Conservation (phyloP, 2,329 filamentous ascomycete genomes). For the Cladosporium cucumerinum region DNA sequence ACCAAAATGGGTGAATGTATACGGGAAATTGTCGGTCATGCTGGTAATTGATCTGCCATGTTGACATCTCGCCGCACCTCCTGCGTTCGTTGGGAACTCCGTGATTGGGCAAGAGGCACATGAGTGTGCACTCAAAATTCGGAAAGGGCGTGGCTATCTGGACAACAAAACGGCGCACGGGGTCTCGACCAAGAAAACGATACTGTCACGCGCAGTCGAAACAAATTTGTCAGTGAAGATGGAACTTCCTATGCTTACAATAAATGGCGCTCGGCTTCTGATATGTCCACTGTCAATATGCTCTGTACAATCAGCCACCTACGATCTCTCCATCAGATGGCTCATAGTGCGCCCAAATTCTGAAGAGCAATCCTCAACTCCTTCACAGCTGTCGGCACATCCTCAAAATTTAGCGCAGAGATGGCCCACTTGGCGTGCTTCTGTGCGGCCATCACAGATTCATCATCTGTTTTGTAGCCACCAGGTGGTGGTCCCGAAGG, state of each 20-base stretch:
- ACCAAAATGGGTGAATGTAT: background rate
- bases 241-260: background rate
- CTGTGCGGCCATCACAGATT: slow-evolving; percentile 72
- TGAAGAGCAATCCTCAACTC: slow-evolving; percentile 75
- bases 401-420: slow-evolving; percentile 93
- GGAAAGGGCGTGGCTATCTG: background rate
- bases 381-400: slow-evolving; percentile 82
- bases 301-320: background rate
- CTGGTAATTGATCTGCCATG: background rate
- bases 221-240: background rate
- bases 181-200: background rate
- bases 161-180: background rate
- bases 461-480: slow-evolving; percentile 55
- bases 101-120: background rate
- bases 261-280: background rate
- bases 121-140: background rate
- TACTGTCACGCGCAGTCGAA: background rate
- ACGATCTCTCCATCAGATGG: background rate
- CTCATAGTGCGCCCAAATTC: slow-evolving; percentile 61
- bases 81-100: background rate
- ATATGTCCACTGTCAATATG: background rate
- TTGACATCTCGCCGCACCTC: background rate
- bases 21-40: background rate
- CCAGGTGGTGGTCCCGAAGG: slow-evolving; percentile 1
- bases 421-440: slow-evolving; percentile 98